Percentiles rank a stretch among this genome's conserved stretches.
These are phyloP conservation scores for Sicyos baderoa DNA, from an alignment of 306 rosid species.

Conservation along the genomic window DNA sequence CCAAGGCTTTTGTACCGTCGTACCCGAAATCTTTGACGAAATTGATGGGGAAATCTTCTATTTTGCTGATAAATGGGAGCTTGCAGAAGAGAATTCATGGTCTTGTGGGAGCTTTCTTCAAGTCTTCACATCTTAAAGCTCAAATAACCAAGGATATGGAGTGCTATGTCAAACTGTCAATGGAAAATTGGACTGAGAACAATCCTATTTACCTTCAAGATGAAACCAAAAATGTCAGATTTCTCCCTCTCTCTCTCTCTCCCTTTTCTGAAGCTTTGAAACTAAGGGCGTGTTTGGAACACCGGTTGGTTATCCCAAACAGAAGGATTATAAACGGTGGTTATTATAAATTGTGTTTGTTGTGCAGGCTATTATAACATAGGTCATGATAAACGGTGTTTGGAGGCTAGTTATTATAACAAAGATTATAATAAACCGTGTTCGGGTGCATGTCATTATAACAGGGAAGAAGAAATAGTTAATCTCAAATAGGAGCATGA, in stretches of 20 bases:
- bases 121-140: constrained; percentile 74
- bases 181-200: constrained; percentile 66
- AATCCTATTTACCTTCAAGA: constrained; percentile 64
- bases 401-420: too few species aligned
- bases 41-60: constrained; percentile 93
- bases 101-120: constrained; percentile 80
- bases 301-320: too few species aligned
- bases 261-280: neutral
- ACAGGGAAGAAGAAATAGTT: too few species aligned
- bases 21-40: constrained; percentile 79
- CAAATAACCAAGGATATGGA: constrained; percentile 82
- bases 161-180: constrained; percentile 52
- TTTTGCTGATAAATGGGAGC: constrained; percentile 86
- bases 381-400: too few species aligned
- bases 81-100: constrained; percentile 93
- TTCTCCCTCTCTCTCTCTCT: constrained; percentile 27
- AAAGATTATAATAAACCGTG: too few species aligned
- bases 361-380: too few species aligned
- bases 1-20: constrained; percentile 78
- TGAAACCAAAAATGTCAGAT: constrained; percentile 68
- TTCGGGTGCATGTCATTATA: too few species aligned
- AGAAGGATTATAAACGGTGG: too few species aligned
- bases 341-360: too few species aligned
- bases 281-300: neutral
- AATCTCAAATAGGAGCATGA: too few species aligned